Evolutionary conservation across 78 protist species (phyloP), one percentile per base, ranked within the genome.

Genomic region (Chrysochromulina parva): DNA sequence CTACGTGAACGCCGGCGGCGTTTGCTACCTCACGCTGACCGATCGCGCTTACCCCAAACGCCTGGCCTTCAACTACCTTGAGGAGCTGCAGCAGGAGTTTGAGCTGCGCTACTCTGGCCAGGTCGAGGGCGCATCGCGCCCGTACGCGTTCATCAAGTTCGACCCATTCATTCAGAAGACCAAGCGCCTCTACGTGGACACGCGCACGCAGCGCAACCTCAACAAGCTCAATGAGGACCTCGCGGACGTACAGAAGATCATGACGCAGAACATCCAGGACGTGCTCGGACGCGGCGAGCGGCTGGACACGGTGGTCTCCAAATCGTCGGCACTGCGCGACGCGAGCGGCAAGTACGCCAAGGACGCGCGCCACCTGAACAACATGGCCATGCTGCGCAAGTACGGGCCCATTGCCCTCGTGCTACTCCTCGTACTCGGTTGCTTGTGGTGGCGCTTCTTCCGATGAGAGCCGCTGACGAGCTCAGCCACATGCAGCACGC

Each of bases 211-310:
- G 81, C 76, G 93, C 81, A 95, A 93, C 50, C 89, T 96, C 26
- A 78, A 65, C 66, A 91, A 92, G 88, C 84, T 96, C 26, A 91
- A 93, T 47, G 84, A 71, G 65, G 69, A 81, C 55, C 87, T 55
- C 69, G 38, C 62, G 2, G 58, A 52, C 58, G 87, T 96, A 13
- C 95, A 93, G 50, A 81, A 86, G 54, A 95, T 96, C 90, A 96
- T 96, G 98, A 87, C 93, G 13, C 90, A 91, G 38, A 96, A 95
- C 91, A 95, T 96, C 28, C 81, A 90, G 88, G 98, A 96, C 52
- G 94, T 96, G 47, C 89, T 96, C 19, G 96, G 94, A 14, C 84
- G 98, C 59, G 98, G 98, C 47, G 96, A 96, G 85, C 73, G 82
- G 58, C 69, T 96, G n/a, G 96, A 94, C 57, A 89, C 95, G 90